Evolutionary conservation across 2,329 filamentous ascomycete genomes (phyloP).

Genomic region (Chaetomium sp.): DNA sequence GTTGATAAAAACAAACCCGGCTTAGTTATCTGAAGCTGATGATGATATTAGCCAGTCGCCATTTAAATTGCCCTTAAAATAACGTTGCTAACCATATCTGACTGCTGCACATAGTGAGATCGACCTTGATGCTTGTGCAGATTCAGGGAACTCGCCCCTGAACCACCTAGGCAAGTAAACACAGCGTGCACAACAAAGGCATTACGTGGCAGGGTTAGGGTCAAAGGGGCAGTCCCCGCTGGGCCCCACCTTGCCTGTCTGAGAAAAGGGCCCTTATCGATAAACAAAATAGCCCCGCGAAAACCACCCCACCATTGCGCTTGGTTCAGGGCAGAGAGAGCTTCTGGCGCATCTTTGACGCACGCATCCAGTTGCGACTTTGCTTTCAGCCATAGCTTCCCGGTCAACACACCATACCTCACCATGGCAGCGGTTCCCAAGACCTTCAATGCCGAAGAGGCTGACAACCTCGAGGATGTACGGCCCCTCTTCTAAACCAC

Average conservation of each 20-base stretch:
- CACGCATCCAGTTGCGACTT: background rate
- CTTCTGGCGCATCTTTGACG: background rate
- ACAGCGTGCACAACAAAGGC: no score
- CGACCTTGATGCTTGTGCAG: background rate
- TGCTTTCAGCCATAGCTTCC: background rate
- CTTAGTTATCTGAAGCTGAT: no score
- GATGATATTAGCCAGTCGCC: no score
- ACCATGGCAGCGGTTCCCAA: slow-evolving; percentile 52
- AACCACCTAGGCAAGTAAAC: slow-evolving; percentile 21
- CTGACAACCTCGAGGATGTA: slow-evolving; percentile 59
- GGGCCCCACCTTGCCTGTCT: no score
- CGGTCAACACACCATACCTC: slow-evolving; percentile 15
- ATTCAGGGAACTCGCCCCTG: background rate
- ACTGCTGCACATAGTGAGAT: background rate
- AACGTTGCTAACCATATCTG: background rate
- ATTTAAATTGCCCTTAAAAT: no score
- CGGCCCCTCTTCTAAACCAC: slow-evolving; percentile 39
- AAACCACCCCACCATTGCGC: slow-evolving; percentile 24
- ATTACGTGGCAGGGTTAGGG: slow-evolving; percentile 4
- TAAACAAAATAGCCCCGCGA: slow-evolving; percentile 22
- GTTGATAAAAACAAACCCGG: no score
- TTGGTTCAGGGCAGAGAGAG: background rate
- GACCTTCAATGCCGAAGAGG: slow-evolving; percentile 61
- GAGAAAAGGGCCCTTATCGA: slow-evolving; percentile 19
- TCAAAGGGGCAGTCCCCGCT: background rate